Base-by-base conservation (phyloP, 352 stramenopile species). In the Pythium aphanidermatum region DNA sequence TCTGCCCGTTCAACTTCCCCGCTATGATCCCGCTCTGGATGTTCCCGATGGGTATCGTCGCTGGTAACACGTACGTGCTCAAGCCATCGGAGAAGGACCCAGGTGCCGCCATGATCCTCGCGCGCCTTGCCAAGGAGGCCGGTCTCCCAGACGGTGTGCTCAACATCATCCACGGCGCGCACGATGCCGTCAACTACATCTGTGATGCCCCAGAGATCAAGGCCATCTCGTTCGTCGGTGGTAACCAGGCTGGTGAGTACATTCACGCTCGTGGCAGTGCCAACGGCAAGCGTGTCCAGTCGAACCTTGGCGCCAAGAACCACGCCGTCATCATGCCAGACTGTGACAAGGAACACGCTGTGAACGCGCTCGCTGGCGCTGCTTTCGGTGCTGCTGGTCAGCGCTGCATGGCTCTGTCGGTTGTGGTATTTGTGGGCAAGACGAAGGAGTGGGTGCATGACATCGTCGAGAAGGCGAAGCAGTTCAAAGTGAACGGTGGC, bases 281-380 rank as follows among this genome's bases (percentile, higher is more conserved):
- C 20, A 92, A 95, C 62, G 92, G 89, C 55, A 98, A 98, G 73
- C 84, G 92, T 34, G 92, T 98, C 33, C 91, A 98, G 63, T 81
- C 93, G 38, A 98, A 98, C 79, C 63, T 98, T 5, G 95, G 94
- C 23, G 96, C 96, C 45, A 99, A 99, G 79, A 99, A 99, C 72
- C 96, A 99, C 74, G 93, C 84, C n/a, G 86, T 97, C 14, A 83
- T 98, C 37, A 69, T 98, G 58, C 85, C 92, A 19, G 95, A 98
- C 75, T 88, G 82, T 27, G 73, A 97, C 61, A 96, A 96, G 64
- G 77, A 96, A 29, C 75, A 87, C 33, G 76, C 86, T 9, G 51
- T 97, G 41, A 82, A 82, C 46, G 82, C 87, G n/a, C 59, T 97
- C 32, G 68, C 88, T 12, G 92, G 88, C 9, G 95, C 96, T 12